A percentile compares a stretch with the other conserved stretches of the same genome.
These are phyloP conservation scores for Clarireedia paspali DNA, from an alignment of 2,329 filamentous ascomycete species.

Conservation along the genomic window DNA sequence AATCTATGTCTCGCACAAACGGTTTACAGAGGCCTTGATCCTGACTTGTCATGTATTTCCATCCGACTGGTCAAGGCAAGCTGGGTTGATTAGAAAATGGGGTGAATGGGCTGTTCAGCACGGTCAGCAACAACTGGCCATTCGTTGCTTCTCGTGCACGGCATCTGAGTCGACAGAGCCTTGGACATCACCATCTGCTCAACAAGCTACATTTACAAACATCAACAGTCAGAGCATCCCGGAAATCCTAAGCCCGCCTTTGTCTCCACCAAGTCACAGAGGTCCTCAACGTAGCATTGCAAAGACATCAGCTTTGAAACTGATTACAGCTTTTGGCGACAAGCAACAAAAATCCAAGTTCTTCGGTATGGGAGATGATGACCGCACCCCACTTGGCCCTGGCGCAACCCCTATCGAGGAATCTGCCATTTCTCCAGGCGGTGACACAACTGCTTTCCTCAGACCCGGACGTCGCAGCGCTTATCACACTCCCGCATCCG, in stretches of 20 bases:
- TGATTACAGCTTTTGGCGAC: conserved; percentile 83
- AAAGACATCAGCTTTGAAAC: conserved; percentile 77
- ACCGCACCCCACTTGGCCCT: conserved; percentile 66
- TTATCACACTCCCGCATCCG: conserved; percentile 63
- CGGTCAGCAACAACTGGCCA: conserved; percentile 81
- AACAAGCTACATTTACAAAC: conserved; percentile 49
- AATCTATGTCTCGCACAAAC: conserved; percentile 85
- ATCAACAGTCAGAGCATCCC: conserved; percentile 51
- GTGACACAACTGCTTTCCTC: conserved; percentile 59
- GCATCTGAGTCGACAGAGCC: conserved; percentile 77
- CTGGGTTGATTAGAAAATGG: conserved; percentile 86
- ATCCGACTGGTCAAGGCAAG: conserved; percentile 83
- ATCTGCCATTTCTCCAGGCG: conserved; percentile 65
- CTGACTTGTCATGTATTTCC: conserved; percentile 79
- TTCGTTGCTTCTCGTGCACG: conserved; percentile 87
- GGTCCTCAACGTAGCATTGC: conserved; percentile 57
- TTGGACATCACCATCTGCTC: conserved; percentile 79
- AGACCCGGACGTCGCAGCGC: conserved; percentile 60
- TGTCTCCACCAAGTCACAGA: conserved; percentile 63
- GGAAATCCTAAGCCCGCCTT: conserved; percentile 58
- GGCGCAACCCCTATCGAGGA: conserved; percentile 86
- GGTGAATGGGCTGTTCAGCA: conserved; percentile 85
- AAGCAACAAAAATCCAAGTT: conserved; percentile 55
- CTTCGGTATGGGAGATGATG: conserved; percentile 47
- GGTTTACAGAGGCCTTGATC: conserved; percentile 87